Evolutionary conservation across 75 land plant genomes (phyloP).

Genomic region (Picea glauca): DNA sequence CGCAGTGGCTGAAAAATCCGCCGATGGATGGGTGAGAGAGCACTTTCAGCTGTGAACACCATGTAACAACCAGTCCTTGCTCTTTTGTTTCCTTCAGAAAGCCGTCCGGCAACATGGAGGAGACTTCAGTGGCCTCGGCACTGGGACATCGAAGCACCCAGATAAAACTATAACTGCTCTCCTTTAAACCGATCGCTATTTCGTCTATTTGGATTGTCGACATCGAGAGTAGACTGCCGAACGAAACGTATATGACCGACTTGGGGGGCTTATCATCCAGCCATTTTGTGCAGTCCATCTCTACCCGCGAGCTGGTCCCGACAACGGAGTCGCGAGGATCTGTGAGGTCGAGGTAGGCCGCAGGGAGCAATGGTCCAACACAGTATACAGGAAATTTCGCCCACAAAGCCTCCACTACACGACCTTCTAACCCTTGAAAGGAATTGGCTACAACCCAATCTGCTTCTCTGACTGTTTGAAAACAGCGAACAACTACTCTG

Average conservation of each 20-base stretch:
- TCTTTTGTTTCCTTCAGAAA: constrained; percentile 8
- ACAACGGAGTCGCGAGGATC: no score
- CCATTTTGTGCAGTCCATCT: background rate
- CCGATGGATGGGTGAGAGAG: constrained; percentile 13
- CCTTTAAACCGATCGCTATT: background rate
- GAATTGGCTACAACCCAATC: background rate
- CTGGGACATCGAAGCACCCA: constrained; percentile 5
- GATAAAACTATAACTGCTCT: background rate
- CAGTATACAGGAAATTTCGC: background rate
- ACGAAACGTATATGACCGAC: constrained; percentile 5
- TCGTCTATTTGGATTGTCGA: background rate
- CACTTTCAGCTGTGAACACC: constrained; percentile 5
- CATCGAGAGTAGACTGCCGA: background rate
- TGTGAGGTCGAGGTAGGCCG: background rate
- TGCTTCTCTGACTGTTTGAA: background rate
- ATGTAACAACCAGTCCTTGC: background rate
- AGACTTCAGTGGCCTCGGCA: background rate
- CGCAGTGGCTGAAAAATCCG: constrained; percentile 18
- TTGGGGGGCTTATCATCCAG: background rate
- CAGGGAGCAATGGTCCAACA: background rate
- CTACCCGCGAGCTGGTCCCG: no score
- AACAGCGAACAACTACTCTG: background rate
- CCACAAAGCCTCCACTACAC: background rate
- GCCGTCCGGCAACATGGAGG: background rate
- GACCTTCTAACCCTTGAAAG: background rate